Evolutionary conservation across 495 filamentous ascomycete species (phyloP).

Genomic region (Penicillium roqueforti): DNA sequence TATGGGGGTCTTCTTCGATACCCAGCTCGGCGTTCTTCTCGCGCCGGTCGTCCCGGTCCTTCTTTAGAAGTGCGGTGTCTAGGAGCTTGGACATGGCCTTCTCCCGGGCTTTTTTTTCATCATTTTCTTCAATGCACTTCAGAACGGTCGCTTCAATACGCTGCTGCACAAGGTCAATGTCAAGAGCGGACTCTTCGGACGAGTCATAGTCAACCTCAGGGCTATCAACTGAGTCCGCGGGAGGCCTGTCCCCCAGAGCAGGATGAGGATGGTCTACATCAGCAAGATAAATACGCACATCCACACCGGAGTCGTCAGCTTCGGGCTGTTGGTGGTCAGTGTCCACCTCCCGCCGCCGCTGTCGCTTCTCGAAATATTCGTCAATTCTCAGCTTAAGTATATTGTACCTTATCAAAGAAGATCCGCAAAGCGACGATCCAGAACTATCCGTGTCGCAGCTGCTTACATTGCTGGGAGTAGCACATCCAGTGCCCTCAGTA

Average conservation of each 20-base stretch:
- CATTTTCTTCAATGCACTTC: constrained; percentile 3
- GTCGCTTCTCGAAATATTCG: neutral
- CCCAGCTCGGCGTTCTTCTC: neutral
- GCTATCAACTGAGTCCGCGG: neutral
- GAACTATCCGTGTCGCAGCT: neutral
- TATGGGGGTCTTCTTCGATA: constrained; percentile 3
- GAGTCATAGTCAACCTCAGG: neutral
- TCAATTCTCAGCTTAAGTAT: neutral
- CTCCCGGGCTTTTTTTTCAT: neutral
- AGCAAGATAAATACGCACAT: neutral
- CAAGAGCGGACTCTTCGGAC: neutral
- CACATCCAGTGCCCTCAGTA: neutral
- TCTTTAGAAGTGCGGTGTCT: neutral
- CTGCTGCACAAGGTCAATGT: neutral
- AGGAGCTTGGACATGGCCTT: neutral
- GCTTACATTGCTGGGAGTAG: neutral
- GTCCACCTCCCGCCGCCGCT: neutral
- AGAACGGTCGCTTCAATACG: constrained; percentile 5
- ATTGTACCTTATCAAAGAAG: neutral
- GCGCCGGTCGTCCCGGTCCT: neutral
- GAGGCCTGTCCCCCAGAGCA: neutral
- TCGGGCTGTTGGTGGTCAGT: neutral
- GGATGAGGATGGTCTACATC: neutral
- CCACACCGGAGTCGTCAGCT: neutral
- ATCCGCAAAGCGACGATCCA: neutral